Evolutionary conservation across 371 early-diverging fungal genomes (phyloP).

Genomic region (Mucor piriformis): DNA sequence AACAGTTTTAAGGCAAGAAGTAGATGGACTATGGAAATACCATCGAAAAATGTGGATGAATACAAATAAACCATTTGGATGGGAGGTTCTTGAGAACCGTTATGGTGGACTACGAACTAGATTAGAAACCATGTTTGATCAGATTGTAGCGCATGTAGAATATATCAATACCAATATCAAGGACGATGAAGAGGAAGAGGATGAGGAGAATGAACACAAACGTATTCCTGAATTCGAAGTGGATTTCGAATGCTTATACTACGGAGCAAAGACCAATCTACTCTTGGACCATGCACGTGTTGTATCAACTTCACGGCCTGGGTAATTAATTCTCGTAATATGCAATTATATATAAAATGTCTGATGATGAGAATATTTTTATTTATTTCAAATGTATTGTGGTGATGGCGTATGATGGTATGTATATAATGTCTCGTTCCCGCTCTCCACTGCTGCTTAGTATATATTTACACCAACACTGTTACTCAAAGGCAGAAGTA

Average conservation of each 20-base stretch:
- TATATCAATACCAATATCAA: constrained; percentile 4
- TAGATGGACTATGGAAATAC: constrained; percentile 75
- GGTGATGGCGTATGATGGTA: too few relatives aligned
- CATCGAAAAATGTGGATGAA: constrained; percentile 81
- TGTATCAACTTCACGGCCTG: constrained; percentile 61
- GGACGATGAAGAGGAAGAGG: constrained; percentile 15
- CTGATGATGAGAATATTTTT: too few relatives aligned
- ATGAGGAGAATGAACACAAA: constrained; percentile 40
- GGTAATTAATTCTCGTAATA: constrained; percentile 27
- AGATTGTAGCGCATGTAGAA: constrained; percentile 65
- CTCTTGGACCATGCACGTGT: constrained; percentile 72
- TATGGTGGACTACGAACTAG: constrained; percentile 82
- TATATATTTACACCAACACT: not conserved
- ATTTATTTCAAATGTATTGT: too few relatives aligned
- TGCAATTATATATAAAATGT: not conserved
- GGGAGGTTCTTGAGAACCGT: constrained; percentile 82
- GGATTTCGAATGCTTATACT: constrained; percentile 61
- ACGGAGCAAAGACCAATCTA: constrained; percentile 61
- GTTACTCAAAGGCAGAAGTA: not conserved
- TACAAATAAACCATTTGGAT: constrained; percentile 84
- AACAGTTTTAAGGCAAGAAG: constrained; percentile 59
- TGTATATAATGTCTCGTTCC: too few relatives aligned
- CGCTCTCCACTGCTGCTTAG: too few relatives aligned
- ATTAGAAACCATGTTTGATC: constrained; percentile 75
- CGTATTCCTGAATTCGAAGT: constrained; percentile 72